A percentile compares a stretch with the other conserved stretches of the same genome.
Conservation (phyloP, 176 grass and related monocot species). For the Triticum turgidum region DNA sequence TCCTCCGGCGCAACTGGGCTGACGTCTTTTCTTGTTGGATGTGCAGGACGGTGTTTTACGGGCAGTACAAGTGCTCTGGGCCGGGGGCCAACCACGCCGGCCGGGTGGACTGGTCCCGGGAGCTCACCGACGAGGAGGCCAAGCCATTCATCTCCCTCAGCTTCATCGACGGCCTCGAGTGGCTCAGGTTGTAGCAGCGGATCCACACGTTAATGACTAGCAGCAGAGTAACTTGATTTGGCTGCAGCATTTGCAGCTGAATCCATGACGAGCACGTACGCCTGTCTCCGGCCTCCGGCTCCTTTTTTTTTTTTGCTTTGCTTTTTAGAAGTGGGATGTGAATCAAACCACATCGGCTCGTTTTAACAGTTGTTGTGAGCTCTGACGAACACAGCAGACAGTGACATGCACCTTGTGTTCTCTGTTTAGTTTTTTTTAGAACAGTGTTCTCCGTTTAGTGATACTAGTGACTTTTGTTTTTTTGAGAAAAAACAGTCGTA, state of each 20-base stretch:
- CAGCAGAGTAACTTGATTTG: not conserved
- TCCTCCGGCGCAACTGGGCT: not conserved
- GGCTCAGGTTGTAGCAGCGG: slow-evolving; percentile 55
- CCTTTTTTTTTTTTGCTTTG: not conserved
- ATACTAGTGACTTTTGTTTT: too few relatives aligned
- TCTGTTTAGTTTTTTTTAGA: too few relatives aligned
- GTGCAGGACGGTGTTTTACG: slow-evolving; percentile 96
- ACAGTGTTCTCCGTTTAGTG: too few relatives aligned
- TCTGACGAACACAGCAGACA: too few relatives aligned
- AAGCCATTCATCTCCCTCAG: slow-evolving; percentile 78
- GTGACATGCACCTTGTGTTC: too few relatives aligned
- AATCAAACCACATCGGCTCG: too few relatives aligned
- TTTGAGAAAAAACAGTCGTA: too few relatives aligned
- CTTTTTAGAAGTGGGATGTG: too few relatives aligned
- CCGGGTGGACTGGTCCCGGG: slow-evolving; percentile 79
- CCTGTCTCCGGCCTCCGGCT: not conserved
- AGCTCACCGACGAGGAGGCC: slow-evolving; percentile 92
- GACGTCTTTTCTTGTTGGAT: too few relatives aligned
- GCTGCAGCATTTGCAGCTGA: not conserved
- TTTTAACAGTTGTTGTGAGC: too few relatives aligned
- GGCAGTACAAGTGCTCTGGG: slow-evolving; percentile 92
- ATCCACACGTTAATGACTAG: not conserved
- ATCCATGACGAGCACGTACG: too few relatives aligned
- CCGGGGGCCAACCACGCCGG: slow-evolving; percentile 67
- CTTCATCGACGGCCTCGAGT: slow-evolving; percentile 83